Evolutionary conservation across 2,329 filamentous ascomycete species (phyloP), one percentile per base, ranked within the genome.

Genomic region (Pyrenophora teres): DNA sequence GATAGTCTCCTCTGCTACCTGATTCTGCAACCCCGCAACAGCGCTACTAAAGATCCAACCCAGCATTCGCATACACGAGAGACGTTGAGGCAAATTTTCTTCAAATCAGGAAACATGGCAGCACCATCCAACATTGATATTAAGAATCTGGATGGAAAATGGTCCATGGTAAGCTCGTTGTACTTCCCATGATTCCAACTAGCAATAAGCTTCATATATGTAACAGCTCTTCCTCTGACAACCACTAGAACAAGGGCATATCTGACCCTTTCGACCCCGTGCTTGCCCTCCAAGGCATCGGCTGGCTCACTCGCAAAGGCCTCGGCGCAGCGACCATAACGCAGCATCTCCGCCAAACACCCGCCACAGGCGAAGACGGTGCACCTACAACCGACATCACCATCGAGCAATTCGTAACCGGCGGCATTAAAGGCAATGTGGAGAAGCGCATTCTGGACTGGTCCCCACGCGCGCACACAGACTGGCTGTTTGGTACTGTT

Each of bases 401-500:
- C 74, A 86, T 92, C 68, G 82, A 85, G 51, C 90, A 95, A 77
- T 78, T 82, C 40, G 79, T 83, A 32, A 89, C 88, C 7, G 90
- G 86, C 53, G 87, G 86, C 48, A 78, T 95, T 57, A 83, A 83
- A 67, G 86, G 84, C 64, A 92, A 81, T 15, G 75, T 76, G 15
- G 87, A 89, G 69, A 66, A 74, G 6, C 81, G 87, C 40, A 74
- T 68, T 1, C 72, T 87, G 2, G 80, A 87, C 68, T 85, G 81
- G 76, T 70, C 74, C 19, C 80, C 75, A 47, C 86, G 87, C 62
- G 81, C 83, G 57, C 89, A 92, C 78, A 77, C 77, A 19, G 91
- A 96, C 78, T 87, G 86, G 80, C 83, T 96, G 60, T 96, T 95
- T 71, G 92, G 92, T 52, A 77, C 76, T 48, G 81, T 94, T 56